Base-by-base conservation (phyloP, 2,329 filamentous ascomycete genomes). In the Xylariaceae sp. region DNA sequence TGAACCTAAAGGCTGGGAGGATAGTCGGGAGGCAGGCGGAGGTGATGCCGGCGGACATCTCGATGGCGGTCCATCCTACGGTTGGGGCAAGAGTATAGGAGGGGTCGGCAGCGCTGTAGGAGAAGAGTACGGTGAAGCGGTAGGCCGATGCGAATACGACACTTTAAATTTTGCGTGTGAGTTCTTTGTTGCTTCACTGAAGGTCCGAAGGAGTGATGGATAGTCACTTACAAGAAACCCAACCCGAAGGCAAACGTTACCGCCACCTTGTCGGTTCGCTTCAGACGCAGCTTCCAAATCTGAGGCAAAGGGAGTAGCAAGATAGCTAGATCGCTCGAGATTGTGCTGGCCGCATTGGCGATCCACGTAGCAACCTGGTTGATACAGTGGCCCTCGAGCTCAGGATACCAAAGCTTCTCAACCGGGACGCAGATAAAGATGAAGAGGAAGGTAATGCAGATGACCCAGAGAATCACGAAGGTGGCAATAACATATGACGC, bases 21-120 rank as follows among this genome's bases (percentile, higher is more conserved):
- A 78, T 59, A 1, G 74, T 75, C 0, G 75, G 75, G 0, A 77
- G 67, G 47, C 72, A 76, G 6, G 74, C 74, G 0, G 72, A 74
- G 33, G 75, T 62, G 47, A 79, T 74, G 37, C 72, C 75, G 0
- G 68, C 66, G 0, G 69, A 63, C 55, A 71, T 67, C 50, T 76
- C 72, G 45, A 74, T 68, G 4, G 62, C 62, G 6, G 69, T 71
- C 72, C 72, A 76, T 39, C 65, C 68, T 4, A 68, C 64, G 0
- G 68, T 65, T 1, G 64, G 66, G 0, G 69, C 68, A 8, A 75
- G 60, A 0, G 69, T 70, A 52, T 73, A 74, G n/a, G 64, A 61
- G 3, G 68, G 66, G 39, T 74, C 69, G 8, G 37, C 36, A 29
- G 42, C 37, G 12, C 48, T 49, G 53, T 73, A 73, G 15, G 64